phyloP scores from a whole-genome alignment of 169 alveolate genomes.

The Plasmodium knowlesi region DNA sequence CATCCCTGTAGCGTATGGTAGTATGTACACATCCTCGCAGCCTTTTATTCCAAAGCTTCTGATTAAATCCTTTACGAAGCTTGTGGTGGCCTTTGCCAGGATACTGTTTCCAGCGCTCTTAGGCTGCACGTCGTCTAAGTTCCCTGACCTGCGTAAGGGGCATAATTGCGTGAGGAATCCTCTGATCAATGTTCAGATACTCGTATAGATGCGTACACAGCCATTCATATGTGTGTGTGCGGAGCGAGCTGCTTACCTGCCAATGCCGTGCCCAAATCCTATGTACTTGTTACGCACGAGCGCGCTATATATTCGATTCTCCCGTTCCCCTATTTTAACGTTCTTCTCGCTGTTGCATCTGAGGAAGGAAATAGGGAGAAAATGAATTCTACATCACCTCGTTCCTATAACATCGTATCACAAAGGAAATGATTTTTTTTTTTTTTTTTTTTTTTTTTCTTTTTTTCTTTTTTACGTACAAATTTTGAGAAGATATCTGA shows the following conservation, averaged over 20 bases:
- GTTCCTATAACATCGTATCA: neutral
- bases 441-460: conserved; percentile 3
- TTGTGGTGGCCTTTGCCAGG: conserved; percentile 39
- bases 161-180: neutral
- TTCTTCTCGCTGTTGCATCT: conserved; percentile 73
- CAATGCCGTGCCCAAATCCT: conserved; percentile 75
- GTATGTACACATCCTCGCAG: conserved; percentile 70
- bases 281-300: conserved; percentile 56
- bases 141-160: conserved; percentile 59
- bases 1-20: conserved; percentile 76
- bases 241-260: conserved; percentile 27
- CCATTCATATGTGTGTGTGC: neutral
- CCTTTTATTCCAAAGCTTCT: conserved; percentile 52
- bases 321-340: conserved; percentile 73
- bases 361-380: neutral
- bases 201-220: neutral
- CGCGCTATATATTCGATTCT: conserved; percentile 50
- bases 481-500: conserved; percentile 60
- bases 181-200: neutral
- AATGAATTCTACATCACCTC: neutral
- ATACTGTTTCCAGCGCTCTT: conserved; percentile 67
- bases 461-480: conserved; percentile 29
- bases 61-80: conserved; percentile 39
- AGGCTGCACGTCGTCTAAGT: conserved; percentile 67
- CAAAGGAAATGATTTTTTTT: neutral